phyloP scores from a whole-genome alignment of 2,329 filamentous ascomycete genomes.

The Fusarium hostae region DNA sequence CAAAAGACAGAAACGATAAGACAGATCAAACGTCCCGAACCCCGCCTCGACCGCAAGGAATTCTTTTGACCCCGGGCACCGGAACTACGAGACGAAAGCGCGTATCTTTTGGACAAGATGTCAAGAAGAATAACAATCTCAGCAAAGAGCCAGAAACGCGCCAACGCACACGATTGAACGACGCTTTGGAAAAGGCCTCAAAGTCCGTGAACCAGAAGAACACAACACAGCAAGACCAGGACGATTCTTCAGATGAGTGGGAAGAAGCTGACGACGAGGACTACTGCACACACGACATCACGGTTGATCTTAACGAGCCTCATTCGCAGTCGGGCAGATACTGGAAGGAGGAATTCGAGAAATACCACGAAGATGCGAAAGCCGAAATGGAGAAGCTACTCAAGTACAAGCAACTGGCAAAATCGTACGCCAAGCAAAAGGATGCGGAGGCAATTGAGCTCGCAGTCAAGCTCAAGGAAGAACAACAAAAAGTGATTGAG shows the following conservation, averaged over 20 bases:
- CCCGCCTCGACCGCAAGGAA: constrained; percentile 65
- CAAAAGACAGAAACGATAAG: constrained; percentile 38
- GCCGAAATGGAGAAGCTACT: constrained; percentile 81
- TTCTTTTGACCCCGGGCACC: constrained; percentile 72
- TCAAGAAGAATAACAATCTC: constrained; percentile 55
- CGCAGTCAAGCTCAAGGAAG: constrained; percentile 72
- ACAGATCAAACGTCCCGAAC: constrained; percentile 53
- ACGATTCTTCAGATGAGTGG: constrained; percentile 57
- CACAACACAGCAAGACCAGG: constrained; percentile 16
- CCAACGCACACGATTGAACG: constrained; percentile 58
- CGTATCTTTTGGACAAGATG: constrained; percentile 72
- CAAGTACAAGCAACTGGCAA: constrained; percentile 82
- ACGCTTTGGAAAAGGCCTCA: constrained; percentile 55
- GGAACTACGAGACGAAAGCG: constrained; percentile 70
- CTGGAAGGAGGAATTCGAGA: constrained; percentile 82
- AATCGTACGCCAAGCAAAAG: constrained; percentile 81
- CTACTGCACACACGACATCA: constrained; percentile 68
- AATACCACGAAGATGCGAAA: constrained; percentile 77
- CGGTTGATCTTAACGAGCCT: constrained; percentile 77
- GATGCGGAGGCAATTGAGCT: constrained; percentile 76
- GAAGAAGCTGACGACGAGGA: constrained; percentile 60
- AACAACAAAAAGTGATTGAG: constrained; percentile 70
- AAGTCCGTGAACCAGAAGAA: constrained; percentile 17
- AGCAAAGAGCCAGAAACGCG: constrained; percentile 42
- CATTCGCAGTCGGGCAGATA: constrained; percentile 80